Evolutionary conservation across 331 rosid species (phyloP), one percentile per base, ranked within the genome.

Genomic region (Cydonia oblonga): DNA sequence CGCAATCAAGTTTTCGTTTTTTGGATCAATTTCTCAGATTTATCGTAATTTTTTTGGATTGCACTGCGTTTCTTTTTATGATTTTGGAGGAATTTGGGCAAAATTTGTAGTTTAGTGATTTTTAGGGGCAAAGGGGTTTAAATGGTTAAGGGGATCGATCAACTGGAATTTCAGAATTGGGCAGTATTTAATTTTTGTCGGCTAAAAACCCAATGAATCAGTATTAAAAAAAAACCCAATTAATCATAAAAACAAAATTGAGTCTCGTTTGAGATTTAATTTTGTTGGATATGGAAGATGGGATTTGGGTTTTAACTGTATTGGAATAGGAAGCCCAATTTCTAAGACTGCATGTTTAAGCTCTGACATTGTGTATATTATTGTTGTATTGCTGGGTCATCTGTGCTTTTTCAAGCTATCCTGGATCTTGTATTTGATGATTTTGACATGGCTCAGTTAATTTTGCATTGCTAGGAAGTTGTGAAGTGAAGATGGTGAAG

Each of bases 401-500:
- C 6, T 59, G 69, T 38, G 54, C 3, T n/a, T 54, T 40, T 64
- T 54, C 49, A 51, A 23, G 2, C 4, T 49, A 14, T 61, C 35
- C 75, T 76, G 65, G 28, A 49, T 77, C 51, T 4, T 30, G 22
- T 51, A 29, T 49, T 18, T 25, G 64, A 64, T 51, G 65, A 44
- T 67, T 0, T 49, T 40, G 33, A 66, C 14, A 2, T 67, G 46
- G 12, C 20, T 4, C 35, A 38, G 74, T 63, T 16, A 44, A 23
- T 24, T 3, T 70, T 5, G 44, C 26, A 58, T 52, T 65, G 82
- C 82, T 60, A 57, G 40, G 66, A 74, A 60, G 60, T 73, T 75
- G 81, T 67, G 70, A 81, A 74, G 74, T 29, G 74, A 88, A 88
- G 87, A 95, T 95, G 99, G 99, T 95, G 82, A 95, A 91, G 86